Conservation (phyloP, 768 basidiomycete genomes). For the Pulveroboletus frians region DNA sequence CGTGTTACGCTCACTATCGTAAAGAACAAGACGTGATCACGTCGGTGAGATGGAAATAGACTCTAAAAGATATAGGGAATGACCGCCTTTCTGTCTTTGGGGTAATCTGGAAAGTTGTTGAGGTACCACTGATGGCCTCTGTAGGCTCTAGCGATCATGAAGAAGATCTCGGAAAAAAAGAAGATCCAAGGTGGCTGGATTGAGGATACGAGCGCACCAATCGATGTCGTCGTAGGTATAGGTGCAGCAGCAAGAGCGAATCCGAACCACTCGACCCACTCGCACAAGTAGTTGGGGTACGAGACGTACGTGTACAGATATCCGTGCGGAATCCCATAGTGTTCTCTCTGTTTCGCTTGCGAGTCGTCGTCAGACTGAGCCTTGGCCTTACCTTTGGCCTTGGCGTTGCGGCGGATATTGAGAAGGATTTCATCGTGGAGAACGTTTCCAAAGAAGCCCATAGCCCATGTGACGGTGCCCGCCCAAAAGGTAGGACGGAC, state of each 20-base stretch:
- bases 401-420: constrained; percentile 67
- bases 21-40: neutral
- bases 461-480: constrained; percentile 61
- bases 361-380: constrained; percentile 25
- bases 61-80: constrained; percentile 70
- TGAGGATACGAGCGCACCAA: constrained; percentile 41
- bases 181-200: constrained; percentile 77
- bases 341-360: constrained; percentile 32
- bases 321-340: constrained; percentile 80
- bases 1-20: neutral
- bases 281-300: constrained; percentile 91
- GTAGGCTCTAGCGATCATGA: constrained; percentile 80
- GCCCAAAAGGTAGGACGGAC: constrained; percentile 48
- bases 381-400: constrained; percentile 30
- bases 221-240: constrained; percentile 30
- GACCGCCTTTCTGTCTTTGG: constrained; percentile 67
- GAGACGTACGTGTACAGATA: constrained; percentile 73
- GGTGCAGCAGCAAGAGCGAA: constrained; percentile 75
- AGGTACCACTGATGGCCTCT: constrained; percentile 87
- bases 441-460: constrained; percentile 76
- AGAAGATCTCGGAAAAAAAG: constrained; percentile 58
- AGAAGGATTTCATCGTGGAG: constrained; percentile 88
- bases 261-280: constrained; percentile 93
- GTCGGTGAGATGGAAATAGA: neutral
- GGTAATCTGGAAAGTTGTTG: constrained; percentile 73